Percentiles rank a stretch among this genome's conserved stretches.
Evolutionary conservation across 1,284 basidiomycete species (phyloP).

Genomic region (Nidula niveotomentosa): DNA sequence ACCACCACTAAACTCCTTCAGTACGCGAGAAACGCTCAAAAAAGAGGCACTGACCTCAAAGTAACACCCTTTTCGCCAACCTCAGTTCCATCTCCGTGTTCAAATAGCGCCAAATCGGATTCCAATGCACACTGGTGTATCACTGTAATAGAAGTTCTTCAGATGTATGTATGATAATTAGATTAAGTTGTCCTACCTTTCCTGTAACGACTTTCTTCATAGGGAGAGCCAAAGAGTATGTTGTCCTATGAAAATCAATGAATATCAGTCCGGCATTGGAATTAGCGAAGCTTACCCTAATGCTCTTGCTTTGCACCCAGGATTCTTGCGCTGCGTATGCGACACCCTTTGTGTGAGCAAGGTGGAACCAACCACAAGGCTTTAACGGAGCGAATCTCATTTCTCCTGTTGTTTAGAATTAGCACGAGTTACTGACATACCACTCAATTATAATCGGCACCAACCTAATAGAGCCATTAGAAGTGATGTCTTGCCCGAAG

Average conservation of each 20-base stretch:
- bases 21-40: not conserved
- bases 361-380: conserved; percentile 61
- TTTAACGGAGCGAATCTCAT: conserved; percentile 63
- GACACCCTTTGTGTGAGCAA: conserved; percentile 65
- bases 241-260: conserved; percentile 48
- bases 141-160: conserved; percentile 27
- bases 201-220: conserved; percentile 71
- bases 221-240: conserved; percentile 81
- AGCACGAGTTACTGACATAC: not conserved
- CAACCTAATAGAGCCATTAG: conserved; percentile 55
- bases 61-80: conserved; percentile 59
- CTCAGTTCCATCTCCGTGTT: conserved; percentile 72
- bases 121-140: conserved; percentile 62
- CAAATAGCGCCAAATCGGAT: conserved; percentile 60
- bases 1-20: not conserved
- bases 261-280: no score
- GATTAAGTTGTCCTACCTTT: conserved; percentile 37
- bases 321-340: conserved; percentile 81
- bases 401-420: conserved; percentile 33
- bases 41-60: conserved; percentile 22
- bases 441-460: not conserved
- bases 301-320: conserved; percentile 65
- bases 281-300: conserved; percentile 16
- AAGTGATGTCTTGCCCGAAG: conserved; percentile 47
- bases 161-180: not conserved